Evolutionary conservation across 169 alveolate genomes (phyloP), one percentile per base, ranked within the genome.

Genomic region (Plasmodium falciparum): DNA sequence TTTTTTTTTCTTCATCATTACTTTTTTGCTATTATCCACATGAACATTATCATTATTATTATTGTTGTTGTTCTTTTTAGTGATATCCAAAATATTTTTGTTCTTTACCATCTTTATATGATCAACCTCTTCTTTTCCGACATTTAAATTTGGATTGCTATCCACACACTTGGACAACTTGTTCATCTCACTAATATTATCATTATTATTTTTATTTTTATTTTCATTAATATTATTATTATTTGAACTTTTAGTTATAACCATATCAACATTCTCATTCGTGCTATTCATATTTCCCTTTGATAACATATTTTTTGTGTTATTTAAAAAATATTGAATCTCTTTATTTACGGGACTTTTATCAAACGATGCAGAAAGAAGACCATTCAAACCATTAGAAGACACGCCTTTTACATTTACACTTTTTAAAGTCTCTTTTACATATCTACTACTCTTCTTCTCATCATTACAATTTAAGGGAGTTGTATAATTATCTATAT

Each of bases 381-480:
- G 7, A 15, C 12, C 50, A 17, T 12, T 59, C n/a, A 45, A 4
- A 17, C 29, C 26, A 13, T 76, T 65, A 49, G 5, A 63, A 43
- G 56, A 7, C 24, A 9, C 3, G 12, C 39, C 20, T 13, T 20
- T 69, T 0, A 49, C 71, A 8, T 26, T 66, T 22, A 63, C 66
- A 56, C 45, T 33, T 33, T 39, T 39, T 39, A 39, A 39, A 6
- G 47, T 5, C 47, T 39, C 47, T 5, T 39, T 39, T 9, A 39
- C 0, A 39, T 39, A 39, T 39, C 47, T 39, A 39, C 2, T 61
- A 63, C 39, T 15, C 17, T 13, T 45, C n/a, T 33, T 26, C 13
- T 69, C 88, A 22, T 76, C 88, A 67, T 80, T 80, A 69, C 43
- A 65, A 11, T 93, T 90, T 20, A 94, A 71, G 3, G 96, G 96